A percentile compares a stretch with the other conserved stretches of the same genome.
Conservation (phyloP, 768 basidiomycete species). For the Coprinopsis strossmayeri region DNA sequence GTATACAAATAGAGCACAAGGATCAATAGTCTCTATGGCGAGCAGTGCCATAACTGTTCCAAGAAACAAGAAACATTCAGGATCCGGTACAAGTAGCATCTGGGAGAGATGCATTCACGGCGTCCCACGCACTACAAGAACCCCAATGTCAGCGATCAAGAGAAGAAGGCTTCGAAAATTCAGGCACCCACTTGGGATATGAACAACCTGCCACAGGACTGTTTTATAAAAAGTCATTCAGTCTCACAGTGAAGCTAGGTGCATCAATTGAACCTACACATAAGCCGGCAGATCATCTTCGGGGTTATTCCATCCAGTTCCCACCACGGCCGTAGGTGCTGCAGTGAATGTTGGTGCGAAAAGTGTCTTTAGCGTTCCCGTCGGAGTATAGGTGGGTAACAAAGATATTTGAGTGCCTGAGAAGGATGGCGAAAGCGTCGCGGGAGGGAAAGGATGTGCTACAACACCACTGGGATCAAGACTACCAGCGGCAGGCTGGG, state of each 20-base stretch:
- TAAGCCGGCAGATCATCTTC: constrained; percentile 55
- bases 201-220: constrained; percentile 54
- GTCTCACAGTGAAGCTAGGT: constrained; percentile 1
- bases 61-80: constrained; percentile 7
- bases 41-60: constrained; percentile 1
- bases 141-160: constrained; percentile 1
- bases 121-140: constrained; percentile 47
- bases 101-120: constrained; percentile 42
- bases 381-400: constrained; percentile 68
- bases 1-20: no score
- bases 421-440: constrained; percentile 45
- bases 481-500: constrained; percentile 48
- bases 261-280: constrained; percentile 29
- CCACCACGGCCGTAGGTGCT: constrained; percentile 46
- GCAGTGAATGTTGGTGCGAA: constrained; percentile 57
- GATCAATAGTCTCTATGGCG: no score
- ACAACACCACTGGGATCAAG: constrained; percentile 46
- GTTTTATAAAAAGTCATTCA: constrained; percentile 6
- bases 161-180: background rate
- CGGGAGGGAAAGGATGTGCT: constrained; percentile 58
- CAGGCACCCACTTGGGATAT: constrained; percentile 46
- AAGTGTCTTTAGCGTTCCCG: constrained; percentile 57
- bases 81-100: constrained; percentile 34
- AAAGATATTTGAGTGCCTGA: constrained; percentile 44
- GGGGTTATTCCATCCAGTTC: constrained; percentile 72